A percentile compares a stretch with the other conserved stretches of the same genome.
Evolutionary conservation across 352 stramenopile genomes (phyloP).

Genomic region (Globisporangium nodosum): DNA sequence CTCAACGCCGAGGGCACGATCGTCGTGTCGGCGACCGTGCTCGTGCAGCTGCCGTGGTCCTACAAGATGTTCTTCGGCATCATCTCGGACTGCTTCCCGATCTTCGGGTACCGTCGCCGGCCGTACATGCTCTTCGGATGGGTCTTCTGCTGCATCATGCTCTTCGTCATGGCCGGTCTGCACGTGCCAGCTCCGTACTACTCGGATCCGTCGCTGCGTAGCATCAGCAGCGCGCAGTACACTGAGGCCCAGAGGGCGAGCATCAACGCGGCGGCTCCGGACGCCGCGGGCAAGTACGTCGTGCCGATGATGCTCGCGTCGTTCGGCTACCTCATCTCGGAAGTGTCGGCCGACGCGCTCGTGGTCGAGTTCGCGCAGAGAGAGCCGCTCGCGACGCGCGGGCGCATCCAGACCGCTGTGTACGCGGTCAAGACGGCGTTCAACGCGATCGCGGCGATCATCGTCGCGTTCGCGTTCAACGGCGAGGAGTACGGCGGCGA

Average conservation of each 20-base stretch:
- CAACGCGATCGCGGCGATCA: conserved; percentile 33
- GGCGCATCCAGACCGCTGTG: conserved; percentile 50
- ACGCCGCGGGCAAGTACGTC: conserved; percentile 42
- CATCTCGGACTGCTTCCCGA: conserved; percentile 57
- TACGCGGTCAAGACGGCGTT: conserved; percentile 48
- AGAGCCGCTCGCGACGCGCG: conserved; percentile 39
- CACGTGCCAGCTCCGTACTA: conserved; percentile 44
- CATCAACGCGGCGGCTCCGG: conserved; percentile 33
- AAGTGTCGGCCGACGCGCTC: conserved; percentile 56
- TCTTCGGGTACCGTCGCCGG: conserved; percentile 42
- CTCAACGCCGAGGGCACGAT: conserved; percentile 52
- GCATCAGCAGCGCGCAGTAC: conserved; percentile 24
- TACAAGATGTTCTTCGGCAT: conserved; percentile 59
- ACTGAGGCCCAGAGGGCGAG: conserved; percentile 24
- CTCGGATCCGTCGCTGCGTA: conserved; percentile 25
- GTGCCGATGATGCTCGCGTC: conserved; percentile 69
- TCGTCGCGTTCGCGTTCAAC: conserved; percentile 47
- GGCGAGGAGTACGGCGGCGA: conserved; percentile 44
- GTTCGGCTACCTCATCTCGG: conserved; percentile 54
- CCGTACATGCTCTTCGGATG: conserved; percentile 61
- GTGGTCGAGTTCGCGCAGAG: conserved; percentile 56
- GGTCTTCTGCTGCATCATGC: conserved; percentile 38
- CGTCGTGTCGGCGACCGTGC: conserved; percentile 34
- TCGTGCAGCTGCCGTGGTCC: conserved; percentile 53
- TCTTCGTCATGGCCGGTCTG: conserved; percentile 39